Percentiles rank a stretch among this genome's conserved stretches.
These are phyloP conservation scores for Backusella macrospora DNA, from an alignment of 192 early-diverging fungal genomes.

Conservation along the genomic window DNA sequence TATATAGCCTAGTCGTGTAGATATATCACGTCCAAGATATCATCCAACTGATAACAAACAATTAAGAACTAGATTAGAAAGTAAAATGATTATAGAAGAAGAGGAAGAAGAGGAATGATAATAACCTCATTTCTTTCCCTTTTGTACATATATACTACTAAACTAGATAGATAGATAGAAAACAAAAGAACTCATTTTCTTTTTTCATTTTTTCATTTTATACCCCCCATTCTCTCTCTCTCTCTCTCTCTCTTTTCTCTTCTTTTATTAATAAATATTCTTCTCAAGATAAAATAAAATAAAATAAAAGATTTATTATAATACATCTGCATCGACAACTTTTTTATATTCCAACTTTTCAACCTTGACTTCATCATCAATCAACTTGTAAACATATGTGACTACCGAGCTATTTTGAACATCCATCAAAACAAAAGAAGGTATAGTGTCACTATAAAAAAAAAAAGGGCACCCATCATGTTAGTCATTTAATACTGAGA, in stretches of 20 bases:
- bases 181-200: not conserved
- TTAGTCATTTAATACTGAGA: no score
- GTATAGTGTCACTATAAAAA: constrained; percentile 61
- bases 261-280: not conserved
- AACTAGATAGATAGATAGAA: not conserved
- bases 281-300: no score
- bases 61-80: constrained; percentile 20
- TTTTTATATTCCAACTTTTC: constrained; percentile 92
- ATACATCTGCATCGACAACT: constrained; percentile 28
- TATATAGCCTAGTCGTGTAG: constrained; percentile 13
- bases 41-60: not conserved
- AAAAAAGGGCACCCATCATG: no score
- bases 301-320: not conserved
- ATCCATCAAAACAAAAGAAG: constrained; percentile 97
- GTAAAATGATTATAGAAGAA: constrained; percentile 39
- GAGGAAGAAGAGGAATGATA: constrained; percentile 40
- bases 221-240: not conserved
- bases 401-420: constrained; percentile 74
- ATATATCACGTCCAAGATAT: not conserved
- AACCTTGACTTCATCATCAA: constrained; percentile 90
- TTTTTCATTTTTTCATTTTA: not conserved
- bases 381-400: constrained; percentile 92
- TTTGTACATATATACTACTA: not conserved
- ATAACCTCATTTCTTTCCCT: not conserved
- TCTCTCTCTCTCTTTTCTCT: not conserved